A percentile compares a stretch with the other conserved stretches of the same genome.
phyloP scores from a whole-genome alignment of 2,329 filamentous ascomycete genomes.

The Monosporascus sp. region DNA sequence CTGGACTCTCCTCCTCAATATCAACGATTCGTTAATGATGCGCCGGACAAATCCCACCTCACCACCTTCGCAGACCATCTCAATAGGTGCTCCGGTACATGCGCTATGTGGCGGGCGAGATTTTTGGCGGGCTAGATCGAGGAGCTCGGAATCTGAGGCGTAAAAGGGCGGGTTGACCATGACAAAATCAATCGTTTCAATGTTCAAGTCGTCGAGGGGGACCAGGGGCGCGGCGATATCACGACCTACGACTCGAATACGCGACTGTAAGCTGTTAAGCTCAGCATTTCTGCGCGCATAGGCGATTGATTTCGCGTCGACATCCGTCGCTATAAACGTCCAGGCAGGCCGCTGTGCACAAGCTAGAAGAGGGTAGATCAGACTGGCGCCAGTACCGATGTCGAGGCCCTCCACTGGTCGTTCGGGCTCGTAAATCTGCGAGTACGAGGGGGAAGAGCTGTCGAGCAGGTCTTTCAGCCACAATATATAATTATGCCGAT shows the following conservation, averaged over 20 bases:
- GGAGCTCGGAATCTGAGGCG: constrained; percentile 63
- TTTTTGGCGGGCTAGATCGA: constrained; percentile 60
- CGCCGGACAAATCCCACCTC: constrained; percentile 69
- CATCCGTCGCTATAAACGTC: constrained; percentile 73
- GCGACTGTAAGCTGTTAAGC: constrained; percentile 56
- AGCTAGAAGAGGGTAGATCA: constrained; percentile 84
- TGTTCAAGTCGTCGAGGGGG: constrained; percentile 49
- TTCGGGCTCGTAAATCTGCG: constrained; percentile 35
- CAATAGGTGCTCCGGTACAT: constrained; percentile 69
- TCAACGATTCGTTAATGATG: constrained; percentile 65
- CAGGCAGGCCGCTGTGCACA: constrained; percentile 62
- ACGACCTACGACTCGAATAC: constrained; percentile 60
- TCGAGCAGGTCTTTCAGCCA: constrained; percentile 84
- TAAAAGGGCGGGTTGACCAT: constrained; percentile 98
- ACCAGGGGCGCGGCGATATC: constrained; percentile 51
- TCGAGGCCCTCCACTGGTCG: constrained; percentile 67
- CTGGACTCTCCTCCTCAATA: constrained; percentile 54
- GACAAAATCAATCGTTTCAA: constrained; percentile 64
- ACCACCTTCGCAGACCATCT: constrained; percentile 82
- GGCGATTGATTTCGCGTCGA: constrained; percentile 64
- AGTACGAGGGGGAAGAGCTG: constrained; percentile 48
- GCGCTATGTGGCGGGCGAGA: constrained; percentile 62
- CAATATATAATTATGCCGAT: constrained; percentile 80
- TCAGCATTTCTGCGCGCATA: constrained; percentile 64
- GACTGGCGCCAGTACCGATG: constrained; percentile 84